phyloP scores from a whole-genome alignment of 805 yeast species.

The Saturnispora dispora region DNA sequence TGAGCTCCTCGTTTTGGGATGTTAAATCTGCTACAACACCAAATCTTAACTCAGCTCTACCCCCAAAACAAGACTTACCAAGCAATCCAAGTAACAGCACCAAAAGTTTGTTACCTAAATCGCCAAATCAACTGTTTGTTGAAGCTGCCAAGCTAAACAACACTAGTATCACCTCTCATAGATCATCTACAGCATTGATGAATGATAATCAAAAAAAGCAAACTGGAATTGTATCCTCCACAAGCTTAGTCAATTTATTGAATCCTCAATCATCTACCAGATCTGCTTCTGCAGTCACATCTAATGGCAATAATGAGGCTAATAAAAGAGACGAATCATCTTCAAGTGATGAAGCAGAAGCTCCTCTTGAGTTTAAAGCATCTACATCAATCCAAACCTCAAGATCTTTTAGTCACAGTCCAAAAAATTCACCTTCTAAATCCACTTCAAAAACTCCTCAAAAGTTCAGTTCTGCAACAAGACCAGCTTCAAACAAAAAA shows the following conservation, averaged over 20 bases:
- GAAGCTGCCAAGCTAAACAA: background rate
- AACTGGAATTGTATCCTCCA: background rate
- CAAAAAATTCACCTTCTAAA: background rate
- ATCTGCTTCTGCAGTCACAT: constrained; percentile 1
- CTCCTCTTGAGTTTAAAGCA: constrained; percentile 13
- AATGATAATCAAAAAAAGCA: background rate
- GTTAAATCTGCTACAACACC: background rate
- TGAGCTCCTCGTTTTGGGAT: constrained; percentile 8
- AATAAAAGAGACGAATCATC: background rate
- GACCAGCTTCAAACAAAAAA: background rate
- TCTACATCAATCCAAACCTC: constrained; percentile 4
- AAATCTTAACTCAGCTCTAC: background rate
- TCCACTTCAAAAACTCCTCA: constrained; percentile 1
- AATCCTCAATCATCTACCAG: background rate
- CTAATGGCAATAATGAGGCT: background rate
- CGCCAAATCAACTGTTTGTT: background rate
- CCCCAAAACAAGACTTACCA: background rate
- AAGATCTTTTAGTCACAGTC: background rate
- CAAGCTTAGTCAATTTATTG: constrained; percentile 6
- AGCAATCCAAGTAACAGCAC: background rate
- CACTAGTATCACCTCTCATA: background rate
- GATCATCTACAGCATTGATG: background rate
- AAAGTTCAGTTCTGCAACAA: background rate
- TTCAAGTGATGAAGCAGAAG: background rate
- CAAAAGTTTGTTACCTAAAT: background rate